These are phyloP conservation scores for Ceratocystis eucalypticola DNA, from an alignment of 2,329 filamentous ascomycete species.

Conservation along the genomic window DNA sequence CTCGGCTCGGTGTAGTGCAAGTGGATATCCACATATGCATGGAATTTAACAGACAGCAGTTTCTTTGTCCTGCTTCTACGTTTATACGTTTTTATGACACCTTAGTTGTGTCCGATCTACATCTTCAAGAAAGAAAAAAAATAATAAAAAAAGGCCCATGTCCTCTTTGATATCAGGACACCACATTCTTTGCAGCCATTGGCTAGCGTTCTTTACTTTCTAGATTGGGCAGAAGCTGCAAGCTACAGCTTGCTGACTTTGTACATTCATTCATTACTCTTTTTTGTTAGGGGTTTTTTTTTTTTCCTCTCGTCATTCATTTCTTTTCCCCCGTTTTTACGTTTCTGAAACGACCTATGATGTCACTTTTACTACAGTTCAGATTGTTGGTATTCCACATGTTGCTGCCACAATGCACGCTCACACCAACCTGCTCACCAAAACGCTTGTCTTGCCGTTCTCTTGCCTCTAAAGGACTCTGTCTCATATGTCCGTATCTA, in stretches of 20 bases:
- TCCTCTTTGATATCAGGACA: conserved; percentile 4
- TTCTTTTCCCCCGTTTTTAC: neutral
- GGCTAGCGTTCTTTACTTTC: neutral
- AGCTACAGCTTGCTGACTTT: neutral
- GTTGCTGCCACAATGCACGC: no score
- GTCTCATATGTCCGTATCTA: neutral
- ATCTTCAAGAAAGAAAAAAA: neutral
- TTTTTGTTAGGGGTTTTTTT: neutral
- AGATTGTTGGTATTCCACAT: neutral
- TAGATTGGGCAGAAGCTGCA: no score
- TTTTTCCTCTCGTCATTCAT: neutral
- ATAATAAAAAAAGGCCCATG: neutral
- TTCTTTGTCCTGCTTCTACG: neutral
- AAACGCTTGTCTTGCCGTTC: neutral
- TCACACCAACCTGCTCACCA: neutral
- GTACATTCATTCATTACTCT: no score
- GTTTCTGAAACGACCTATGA: neutral
- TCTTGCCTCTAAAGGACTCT: neutral
- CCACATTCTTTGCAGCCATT: neutral
- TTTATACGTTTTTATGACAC: neutral
- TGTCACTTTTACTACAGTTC: neutral
- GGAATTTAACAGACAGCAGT: neutral
- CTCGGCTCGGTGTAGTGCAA: neutral
- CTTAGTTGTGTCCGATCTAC: neutral
- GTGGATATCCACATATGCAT: neutral